These are phyloP conservation scores for Spencermartinsiella europaea DNA, from an alignment of 805 yeast genomes.

Conservation along the genomic window DNA sequence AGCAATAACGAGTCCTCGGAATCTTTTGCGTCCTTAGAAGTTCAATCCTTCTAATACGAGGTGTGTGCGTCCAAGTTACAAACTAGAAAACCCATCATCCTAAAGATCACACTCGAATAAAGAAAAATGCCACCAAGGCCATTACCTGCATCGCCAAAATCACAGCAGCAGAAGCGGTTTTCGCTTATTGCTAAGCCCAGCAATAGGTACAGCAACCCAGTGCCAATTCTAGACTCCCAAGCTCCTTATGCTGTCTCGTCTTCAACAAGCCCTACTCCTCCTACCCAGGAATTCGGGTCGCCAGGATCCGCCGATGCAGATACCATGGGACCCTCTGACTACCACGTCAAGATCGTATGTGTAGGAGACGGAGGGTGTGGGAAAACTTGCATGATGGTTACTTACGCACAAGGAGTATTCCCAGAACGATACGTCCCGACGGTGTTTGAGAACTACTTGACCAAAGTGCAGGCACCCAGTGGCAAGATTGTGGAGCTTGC, in stretches of 20 bases:
- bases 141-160: slow-evolving; percentile 4
- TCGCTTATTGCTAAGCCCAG: slow-evolving; percentile 7
- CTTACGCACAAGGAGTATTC: slow-evolving; percentile 64
- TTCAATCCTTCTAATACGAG: too few species aligned
- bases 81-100: too few species aligned
- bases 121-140: background rate
- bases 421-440: slow-evolving; percentile 77
- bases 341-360: slow-evolving; percentile 57
- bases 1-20: too few species aligned
- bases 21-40: too few species aligned
- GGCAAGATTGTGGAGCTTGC: slow-evolving; percentile 60
- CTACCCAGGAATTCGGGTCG: background rate
- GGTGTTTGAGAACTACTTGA: slow-evolving; percentile 72
- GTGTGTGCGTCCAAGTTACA: too few species aligned
- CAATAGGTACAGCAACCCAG: slow-evolving; percentile 21
- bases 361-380: slow-evolving; percentile 93
- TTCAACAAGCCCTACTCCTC: slow-evolving; percentile 5
- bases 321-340: slow-evolving; percentile 27
- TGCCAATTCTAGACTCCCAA: slow-evolving; percentile 24
- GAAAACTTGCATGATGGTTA: slow-evolving; percentile 66
- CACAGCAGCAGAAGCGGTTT: slow-evolving; percentile 8
- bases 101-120: too few species aligned
- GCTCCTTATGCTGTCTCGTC: slow-evolving; percentile 11
- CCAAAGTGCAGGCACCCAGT: slow-evolving; percentile 46
- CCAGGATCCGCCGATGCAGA: background rate